Evolutionary conservation across 129 eudicot species (phyloP).

Genomic region (Gnaphalium uliginosum): DNA sequence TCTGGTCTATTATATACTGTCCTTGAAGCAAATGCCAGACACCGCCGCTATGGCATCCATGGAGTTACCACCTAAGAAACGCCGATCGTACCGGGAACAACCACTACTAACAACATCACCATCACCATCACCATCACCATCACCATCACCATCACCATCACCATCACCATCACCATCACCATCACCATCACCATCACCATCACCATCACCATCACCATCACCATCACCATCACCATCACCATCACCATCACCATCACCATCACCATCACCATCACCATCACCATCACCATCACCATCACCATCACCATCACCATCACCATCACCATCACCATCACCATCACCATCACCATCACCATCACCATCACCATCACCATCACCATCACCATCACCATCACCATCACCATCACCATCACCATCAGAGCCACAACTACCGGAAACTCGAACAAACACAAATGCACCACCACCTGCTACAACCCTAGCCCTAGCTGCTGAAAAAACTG

Average conservation of each 20-base stretch:
- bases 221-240: slow-evolving; percentile 14
- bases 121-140: slow-evolving; percentile 25
- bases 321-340: slow-evolving; percentile 28
- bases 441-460: slow-evolving; percentile 23
- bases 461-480: slow-evolving; percentile 30
- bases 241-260: slow-evolving; percentile 27
- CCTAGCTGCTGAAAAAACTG: slow-evolving; percentile 55
- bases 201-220: slow-evolving; percentile 29
- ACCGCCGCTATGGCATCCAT: slow-evolving; percentile 59
- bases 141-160: slow-evolving; percentile 17
- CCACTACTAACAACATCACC: slow-evolving; percentile 16
- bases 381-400: slow-evolving; percentile 29
- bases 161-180: slow-evolving; percentile 29
- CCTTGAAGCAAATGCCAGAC: not conserved
- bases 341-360: slow-evolving; percentile 17
- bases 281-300: slow-evolving; percentile 29
- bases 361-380: slow-evolving; percentile 25
- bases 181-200: slow-evolving; percentile 4
- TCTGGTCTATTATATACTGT: too few relatives aligned
- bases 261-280: slow-evolving; percentile 14
- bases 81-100: slow-evolving; percentile 42
- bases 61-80: slow-evolving; percentile 90
- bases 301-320: slow-evolving; percentile 4
- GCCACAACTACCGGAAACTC: slow-evolving; percentile 27
- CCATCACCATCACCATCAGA: slow-evolving; percentile 8